Base-by-base conservation (phyloP, 2,329 filamentous ascomycete genomes). In the Emergomyces pasteurianus region DNA sequence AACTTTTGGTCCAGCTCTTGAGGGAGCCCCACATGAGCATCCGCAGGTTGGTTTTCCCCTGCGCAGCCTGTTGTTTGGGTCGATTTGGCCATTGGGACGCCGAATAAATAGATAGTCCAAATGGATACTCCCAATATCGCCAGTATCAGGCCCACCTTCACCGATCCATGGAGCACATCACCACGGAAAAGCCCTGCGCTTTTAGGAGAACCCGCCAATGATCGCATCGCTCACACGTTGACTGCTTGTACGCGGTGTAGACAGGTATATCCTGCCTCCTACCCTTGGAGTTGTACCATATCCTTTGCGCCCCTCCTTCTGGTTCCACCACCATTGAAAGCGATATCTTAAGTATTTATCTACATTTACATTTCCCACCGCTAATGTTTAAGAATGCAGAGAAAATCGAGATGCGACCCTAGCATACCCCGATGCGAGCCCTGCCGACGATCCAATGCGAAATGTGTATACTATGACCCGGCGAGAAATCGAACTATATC, bases 341-440 rank as follows among this genome's bases (percentile, higher is more conserved):
- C 12, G 36, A 26, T 53, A 23, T 38, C 8, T n/a, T 36, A 34
- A 58, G 43, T 23, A 10, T 38, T 23, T 18, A 21, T 16, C n/a
- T 18, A 18, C 14, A n/a, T 12, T 6, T 43, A 58, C 42, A 21
- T 54, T 26, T 57, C 55, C 58, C n/a, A 3, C n/a, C 28, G 18
- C 47, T 43, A 31, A 55, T 28, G 28, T 23, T 14, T 40, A 9
- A 34, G 10, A 34, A 23, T 61, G 62, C 71, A 95, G 92, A 86
- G 92, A 69, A 99, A 99, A 80, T 97, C 92, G 43, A 83, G 91
- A 79, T 99, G 94, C 79, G 94, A 97, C 75, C 89, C 94, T 3
- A 89, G 89, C 16, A 83, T 99, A 26, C 94, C 94, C 47, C 88
- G 89, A 70, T 99, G 94, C 75, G 83, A 90, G 21, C 92, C 92